These are phyloP conservation scores for Paraphaeosphaeria minitans DNA, from an alignment of 2,329 filamentous ascomycete genomes.

Conservation along the genomic window DNA sequence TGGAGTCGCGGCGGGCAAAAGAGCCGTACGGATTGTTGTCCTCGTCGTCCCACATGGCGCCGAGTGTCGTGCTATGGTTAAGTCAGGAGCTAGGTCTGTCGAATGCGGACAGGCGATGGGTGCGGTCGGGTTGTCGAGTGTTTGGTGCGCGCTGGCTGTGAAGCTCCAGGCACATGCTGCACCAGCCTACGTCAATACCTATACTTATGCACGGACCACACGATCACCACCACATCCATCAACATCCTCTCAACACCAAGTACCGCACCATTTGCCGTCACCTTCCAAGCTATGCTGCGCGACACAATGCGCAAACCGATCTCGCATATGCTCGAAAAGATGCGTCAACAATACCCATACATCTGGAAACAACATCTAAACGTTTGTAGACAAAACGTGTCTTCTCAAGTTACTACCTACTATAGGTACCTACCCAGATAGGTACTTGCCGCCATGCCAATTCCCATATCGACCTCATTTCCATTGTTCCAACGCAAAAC, in stretches of 20 bases:
- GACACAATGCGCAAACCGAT: too few species aligned
- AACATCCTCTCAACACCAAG: too few species aligned
- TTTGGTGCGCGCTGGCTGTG: constrained; percentile 1
- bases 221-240: neutral
- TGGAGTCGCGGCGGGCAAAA: constrained; percentile 85
- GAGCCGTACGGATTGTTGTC: constrained; percentile 98
- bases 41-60: constrained; percentile 95
- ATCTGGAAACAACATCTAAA: too few species aligned
- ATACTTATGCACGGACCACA: neutral
- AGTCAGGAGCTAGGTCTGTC: neutral
- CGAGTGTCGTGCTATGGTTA: neutral
- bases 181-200: constrained; percentile 2
- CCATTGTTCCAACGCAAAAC: neutral
- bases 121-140: neutral
- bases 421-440: too few species aligned
- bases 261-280: too few species aligned
- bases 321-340: too few species aligned
- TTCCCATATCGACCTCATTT: neutral
- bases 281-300: too few species aligned
- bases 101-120: neutral
- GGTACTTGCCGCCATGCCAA: too few species aligned
- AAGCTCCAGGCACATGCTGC: neutral
- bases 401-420: too few species aligned
- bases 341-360: neutral
- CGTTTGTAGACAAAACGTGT: too few species aligned